phyloP scores from a whole-genome alignment of 345 rosid species.

The Ceriops zippeliana region DNA sequence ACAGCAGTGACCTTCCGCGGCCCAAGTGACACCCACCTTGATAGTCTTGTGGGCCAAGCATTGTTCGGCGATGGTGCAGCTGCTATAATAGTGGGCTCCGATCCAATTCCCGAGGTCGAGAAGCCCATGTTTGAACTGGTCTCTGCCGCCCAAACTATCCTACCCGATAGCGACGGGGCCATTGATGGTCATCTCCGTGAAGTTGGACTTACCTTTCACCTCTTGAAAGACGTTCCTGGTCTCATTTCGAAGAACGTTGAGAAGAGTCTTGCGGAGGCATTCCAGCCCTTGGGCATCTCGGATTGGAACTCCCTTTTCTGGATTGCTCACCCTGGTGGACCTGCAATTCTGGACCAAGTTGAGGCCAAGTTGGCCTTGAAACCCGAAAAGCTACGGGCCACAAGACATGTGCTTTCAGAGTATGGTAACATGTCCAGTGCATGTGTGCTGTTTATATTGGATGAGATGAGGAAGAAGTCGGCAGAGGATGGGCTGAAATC shows the following conservation, averaged over 20 bases:
- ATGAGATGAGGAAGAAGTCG: conserved; percentile 70
- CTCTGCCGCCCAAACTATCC: conserved; percentile 62
- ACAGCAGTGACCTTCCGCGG: conserved; percentile 86
- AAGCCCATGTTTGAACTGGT: conserved; percentile 61
- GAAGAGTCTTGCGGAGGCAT: conserved; percentile 62
- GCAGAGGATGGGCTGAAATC: conserved; percentile 46
- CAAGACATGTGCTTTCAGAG: conserved; percentile 57
- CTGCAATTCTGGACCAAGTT: conserved; percentile 59
- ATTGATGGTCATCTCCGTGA: conserved; percentile 70
- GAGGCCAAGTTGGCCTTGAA: conserved; percentile 51
- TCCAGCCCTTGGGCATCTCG: conserved; percentile 57
- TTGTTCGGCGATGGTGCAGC: conserved; percentile 74
- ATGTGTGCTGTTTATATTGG: conserved; percentile 66
- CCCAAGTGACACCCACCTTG: conserved; percentile 60
- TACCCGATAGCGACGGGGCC: conserved; percentile 70
- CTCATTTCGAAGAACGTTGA: conserved; percentile 67
- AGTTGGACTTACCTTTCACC: conserved; percentile 65
- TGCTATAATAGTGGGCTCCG: conserved; percentile 61
- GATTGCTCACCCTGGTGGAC: conserved; percentile 82
- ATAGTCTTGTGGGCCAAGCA: conserved; percentile 71
- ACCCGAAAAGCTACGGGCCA: conserved; percentile 53
- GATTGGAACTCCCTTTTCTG: conserved; percentile 86
- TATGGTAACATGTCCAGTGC: conserved; percentile 89
- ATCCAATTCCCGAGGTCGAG: conserved; percentile 44
- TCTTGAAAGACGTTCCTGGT: conserved; percentile 60